phyloP scores from a whole-genome alignment of 2,329 filamentous ascomycete species.

The Hirsutella minnesotensis region DNA sequence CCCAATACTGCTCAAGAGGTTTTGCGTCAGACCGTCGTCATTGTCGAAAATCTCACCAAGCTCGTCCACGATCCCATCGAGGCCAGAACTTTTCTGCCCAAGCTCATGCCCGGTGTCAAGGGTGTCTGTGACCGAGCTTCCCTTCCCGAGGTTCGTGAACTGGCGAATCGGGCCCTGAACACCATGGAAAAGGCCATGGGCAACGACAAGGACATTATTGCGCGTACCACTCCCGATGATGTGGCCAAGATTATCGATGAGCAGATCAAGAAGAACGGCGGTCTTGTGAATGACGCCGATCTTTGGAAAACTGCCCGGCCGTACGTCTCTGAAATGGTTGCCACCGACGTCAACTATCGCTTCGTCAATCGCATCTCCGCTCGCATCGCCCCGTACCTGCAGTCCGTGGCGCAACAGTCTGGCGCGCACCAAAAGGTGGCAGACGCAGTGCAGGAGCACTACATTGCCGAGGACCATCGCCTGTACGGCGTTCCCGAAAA shows the following conservation, averaged over 20 bases:
- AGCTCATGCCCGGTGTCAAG: slow-evolving; percentile 88
- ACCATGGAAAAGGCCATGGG: slow-evolving; percentile 94
- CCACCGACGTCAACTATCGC: slow-evolving; percentile 78
- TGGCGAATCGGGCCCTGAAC: slow-evolving; percentile 68
- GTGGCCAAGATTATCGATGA: slow-evolving; percentile 64
- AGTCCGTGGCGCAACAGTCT: slow-evolving; percentile 51
- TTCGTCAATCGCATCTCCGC: slow-evolving; percentile 59
- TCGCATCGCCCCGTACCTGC: slow-evolving; percentile 64
- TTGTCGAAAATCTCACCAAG: slow-evolving; percentile 96
- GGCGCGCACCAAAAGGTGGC: slow-evolving; percentile 53
- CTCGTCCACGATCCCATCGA: slow-evolving; percentile 92
- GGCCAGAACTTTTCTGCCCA: slow-evolving; percentile 87
- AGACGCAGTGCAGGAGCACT: slow-evolving; percentile 64
- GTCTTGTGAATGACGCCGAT: slow-evolving; percentile 45
- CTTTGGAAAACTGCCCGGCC: slow-evolving; percentile 55
- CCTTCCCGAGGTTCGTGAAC: slow-evolving; percentile 84
- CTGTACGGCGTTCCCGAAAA: slow-evolving; percentile 76
- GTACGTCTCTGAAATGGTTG: slow-evolving; percentile 76
- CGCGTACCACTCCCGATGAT: slow-evolving; percentile 59
- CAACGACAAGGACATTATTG: slow-evolving; percentile 52
- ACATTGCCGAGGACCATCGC: slow-evolving; percentile 72
- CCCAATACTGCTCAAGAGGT: slow-evolving; percentile 89
- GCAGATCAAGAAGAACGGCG: slow-evolving; percentile 60
- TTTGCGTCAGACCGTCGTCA: slow-evolving; percentile 86
- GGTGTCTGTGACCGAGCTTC: slow-evolving; percentile 78